phyloP scores from a whole-genome alignment of 257 asterid genomes.

The Salvia rosmarinus region DNA sequence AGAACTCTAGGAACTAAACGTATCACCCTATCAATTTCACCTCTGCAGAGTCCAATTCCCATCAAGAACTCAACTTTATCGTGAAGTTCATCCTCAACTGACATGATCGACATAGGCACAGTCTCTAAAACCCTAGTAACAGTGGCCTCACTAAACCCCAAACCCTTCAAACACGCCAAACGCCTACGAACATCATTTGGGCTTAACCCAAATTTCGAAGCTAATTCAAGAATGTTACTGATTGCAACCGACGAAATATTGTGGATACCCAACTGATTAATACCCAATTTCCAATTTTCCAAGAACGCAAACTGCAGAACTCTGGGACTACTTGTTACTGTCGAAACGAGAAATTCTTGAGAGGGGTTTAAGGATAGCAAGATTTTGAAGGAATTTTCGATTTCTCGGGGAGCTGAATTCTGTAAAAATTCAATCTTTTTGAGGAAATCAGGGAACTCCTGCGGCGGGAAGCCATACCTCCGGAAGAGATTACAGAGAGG shows the following conservation, averaged over 20 bases:
- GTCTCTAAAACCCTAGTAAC: conserved; percentile 61
- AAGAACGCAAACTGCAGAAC: conserved; percentile 55
- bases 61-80: conserved; percentile 52
- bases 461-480: conserved; percentile 64
- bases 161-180: conserved; percentile 50
- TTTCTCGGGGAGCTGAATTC: conserved; percentile 39
- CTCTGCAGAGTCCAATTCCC: conserved; percentile 50
- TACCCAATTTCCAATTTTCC: conserved; percentile 56
- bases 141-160: conserved; percentile 54
- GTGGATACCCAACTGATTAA: conserved; percentile 39
- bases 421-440: conserved; percentile 52
- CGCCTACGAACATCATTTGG: conserved; percentile 49
- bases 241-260: conserved; percentile 41
- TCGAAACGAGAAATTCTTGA: conserved; percentile 58
- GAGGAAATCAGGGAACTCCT: conserved; percentile 50
- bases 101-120: conserved; percentile 54
- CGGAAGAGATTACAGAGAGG: conserved; percentile 55
- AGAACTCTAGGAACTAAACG: conserved; percentile 56
- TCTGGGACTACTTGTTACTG: conserved; percentile 58
- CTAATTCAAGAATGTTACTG: conserved; percentile 51
- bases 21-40: conserved; percentile 53
- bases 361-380: conserved; percentile 55
- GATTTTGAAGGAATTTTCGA: conserved; percentile 58
- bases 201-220: conserved; percentile 48
- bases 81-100: conserved; percentile 42